Conservation (phyloP, 2,329 filamentous ascomycete genomes). For the Scedosporium minutisporum region DNA sequence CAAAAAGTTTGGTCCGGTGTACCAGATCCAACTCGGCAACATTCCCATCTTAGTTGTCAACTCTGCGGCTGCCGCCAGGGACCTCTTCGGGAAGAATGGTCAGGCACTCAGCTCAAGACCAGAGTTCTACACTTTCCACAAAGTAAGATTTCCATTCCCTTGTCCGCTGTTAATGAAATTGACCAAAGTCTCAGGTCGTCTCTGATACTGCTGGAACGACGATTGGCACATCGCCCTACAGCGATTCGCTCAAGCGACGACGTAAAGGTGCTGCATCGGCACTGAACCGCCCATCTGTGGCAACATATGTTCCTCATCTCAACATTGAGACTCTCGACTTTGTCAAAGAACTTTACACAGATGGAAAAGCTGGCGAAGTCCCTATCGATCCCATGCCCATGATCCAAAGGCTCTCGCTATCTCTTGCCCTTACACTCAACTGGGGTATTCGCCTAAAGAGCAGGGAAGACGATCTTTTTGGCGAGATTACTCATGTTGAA, state of each 20-base stretch:
- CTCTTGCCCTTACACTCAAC: slow-evolving; percentile 48
- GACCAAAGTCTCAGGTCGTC: slow-evolving; percentile 33
- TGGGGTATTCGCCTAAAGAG: slow-evolving; percentile 53
- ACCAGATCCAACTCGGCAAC: slow-evolving; percentile 49
- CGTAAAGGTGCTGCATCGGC: slow-evolving; percentile 57
- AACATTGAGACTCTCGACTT: slow-evolving; percentile 56
- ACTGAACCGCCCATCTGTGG: slow-evolving; percentile 54
- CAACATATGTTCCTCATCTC: slow-evolving; percentile 51
- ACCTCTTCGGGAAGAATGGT: slow-evolving; percentile 41
- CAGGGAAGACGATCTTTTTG: slow-evolving; percentile 49
- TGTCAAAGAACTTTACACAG: slow-evolving; percentile 38
- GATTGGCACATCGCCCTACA: slow-evolving; percentile 58
- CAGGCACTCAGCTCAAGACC: slow-evolving; percentile 46
- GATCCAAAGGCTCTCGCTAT: slow-evolving; percentile 15
- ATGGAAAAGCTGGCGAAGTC: slow-evolving; percentile 41
- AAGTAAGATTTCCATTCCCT: slow-evolving; percentile 23
- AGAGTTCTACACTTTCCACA: slow-evolving; percentile 51
- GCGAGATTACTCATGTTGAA: slow-evolving; percentile 54
- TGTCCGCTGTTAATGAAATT: not conserved
- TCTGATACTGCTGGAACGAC: slow-evolving; percentile 58
- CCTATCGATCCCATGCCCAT: too few relatives aligned
- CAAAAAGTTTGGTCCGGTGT: slow-evolving; percentile 36
- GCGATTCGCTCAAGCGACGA: slow-evolving; percentile 52
- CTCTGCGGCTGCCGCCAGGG: slow-evolving; percentile 38
- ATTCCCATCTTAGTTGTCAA: slow-evolving; percentile 47